Evolutionary conservation across 768 basidiomycete species (phyloP), one percentile per base, ranked within the genome.

Genomic region (Filobasidium floriforme): DNA sequence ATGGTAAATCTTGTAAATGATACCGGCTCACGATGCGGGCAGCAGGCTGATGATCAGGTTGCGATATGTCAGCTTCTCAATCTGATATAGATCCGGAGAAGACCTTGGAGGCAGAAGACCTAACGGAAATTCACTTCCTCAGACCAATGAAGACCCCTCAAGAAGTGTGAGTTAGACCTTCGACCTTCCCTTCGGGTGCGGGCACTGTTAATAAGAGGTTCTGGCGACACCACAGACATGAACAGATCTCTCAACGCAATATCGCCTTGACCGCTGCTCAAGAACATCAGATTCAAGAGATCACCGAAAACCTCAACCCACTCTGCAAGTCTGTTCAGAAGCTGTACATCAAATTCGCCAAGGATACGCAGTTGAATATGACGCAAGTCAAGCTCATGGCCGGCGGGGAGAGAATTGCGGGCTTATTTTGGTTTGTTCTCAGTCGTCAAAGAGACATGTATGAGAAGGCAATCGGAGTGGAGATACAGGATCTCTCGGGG

Each of bases 201-300:
- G 32, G 32, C 32, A 9, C 4, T 37, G 9, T 37, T 37, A 9
- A 37, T 37, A 4, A 37, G 32, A 3, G 4, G 32, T 9, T 37
- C 32, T 37, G 3, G 4, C 32, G 9, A 37, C 32, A 3, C 9
- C 32, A 9, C 32, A 49, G 46, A 49, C 46, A 57, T 4, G 24
- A 57, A 57, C 54, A 57, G 24, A 3, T 57, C 4, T 19, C 15
- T 4, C 24, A 57, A 28, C 54, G 54, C 29, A 32, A 57, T 15
- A 24, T 57, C 22, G 54, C 54, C 26, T 28, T 57, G 26, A 28
- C 22, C 24, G 54, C 54, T 26, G 54, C 54, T 24, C 54, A 57
- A 26, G 22, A 57, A 28, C 19, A 32, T 6, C 54, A 57, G 24
- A 57, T 57, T 24, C 54, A 57, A 24, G 54, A 57, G 29, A 57